phyloP scores from a whole-genome alignment of 495 filamentous ascomycete species.

The Clavariopsis aquatica region DNA sequence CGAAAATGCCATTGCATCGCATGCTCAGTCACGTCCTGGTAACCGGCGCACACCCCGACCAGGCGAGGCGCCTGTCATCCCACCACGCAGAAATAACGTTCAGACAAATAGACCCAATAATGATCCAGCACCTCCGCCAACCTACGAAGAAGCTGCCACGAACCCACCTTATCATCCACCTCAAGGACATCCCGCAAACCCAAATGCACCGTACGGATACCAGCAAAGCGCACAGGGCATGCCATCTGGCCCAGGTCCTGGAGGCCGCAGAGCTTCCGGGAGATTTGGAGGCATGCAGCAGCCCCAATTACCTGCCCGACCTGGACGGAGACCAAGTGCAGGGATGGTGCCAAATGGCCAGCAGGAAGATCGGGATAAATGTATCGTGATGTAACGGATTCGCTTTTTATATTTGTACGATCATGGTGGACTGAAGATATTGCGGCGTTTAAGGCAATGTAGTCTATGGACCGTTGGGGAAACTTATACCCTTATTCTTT shows the following conservation, averaged over 20 bases:
- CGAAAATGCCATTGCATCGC: constrained; percentile 62
- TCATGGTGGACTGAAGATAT: background rate
- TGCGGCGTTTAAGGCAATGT: background rate
- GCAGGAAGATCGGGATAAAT: constrained; percentile 42
- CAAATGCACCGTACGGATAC: constrained; percentile 45
- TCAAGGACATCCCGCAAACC: constrained; percentile 57
- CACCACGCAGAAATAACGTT: constrained; percentile 43
- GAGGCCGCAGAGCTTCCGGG: constrained; percentile 12
- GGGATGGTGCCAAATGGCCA: constrained; percentile 20
- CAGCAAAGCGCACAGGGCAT: background rate
- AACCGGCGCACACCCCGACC: constrained; percentile 26
- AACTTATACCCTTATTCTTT: background rate
- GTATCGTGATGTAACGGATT: constrained; percentile 43
- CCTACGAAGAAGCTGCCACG: constrained; percentile 77
- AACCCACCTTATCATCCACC: constrained; percentile 66
- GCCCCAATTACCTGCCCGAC: constrained; percentile 1
- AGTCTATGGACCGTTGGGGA: background rate
- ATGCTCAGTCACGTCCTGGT: constrained; percentile 33
- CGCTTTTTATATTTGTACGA: background rate
- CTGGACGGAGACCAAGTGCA: constrained; percentile 26
- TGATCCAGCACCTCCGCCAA: constrained; percentile 66
- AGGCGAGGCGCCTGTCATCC: constrained; percentile 41
- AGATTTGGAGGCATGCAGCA: constrained; percentile 5
- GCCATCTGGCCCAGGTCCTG: background rate
- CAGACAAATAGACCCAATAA: constrained; percentile 33